A percentile compares a stretch with the other conserved stretches of the same genome.
Conservation (phyloP, 495 filamentous ascomycete species). For the Talaromyces wortmannii region DNA sequence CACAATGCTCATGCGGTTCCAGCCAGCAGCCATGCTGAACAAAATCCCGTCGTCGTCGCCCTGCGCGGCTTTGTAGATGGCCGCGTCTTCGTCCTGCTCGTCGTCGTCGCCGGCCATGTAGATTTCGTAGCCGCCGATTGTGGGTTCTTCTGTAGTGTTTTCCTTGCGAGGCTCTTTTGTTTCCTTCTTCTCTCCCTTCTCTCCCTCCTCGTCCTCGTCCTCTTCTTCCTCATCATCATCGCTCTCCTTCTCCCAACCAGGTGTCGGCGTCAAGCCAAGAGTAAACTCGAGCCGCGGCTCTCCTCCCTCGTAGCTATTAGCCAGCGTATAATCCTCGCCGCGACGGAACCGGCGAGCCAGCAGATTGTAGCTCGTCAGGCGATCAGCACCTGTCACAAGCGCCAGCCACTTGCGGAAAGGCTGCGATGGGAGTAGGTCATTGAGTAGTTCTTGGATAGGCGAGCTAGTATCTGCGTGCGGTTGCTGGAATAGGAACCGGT, state of each 20-base stretch:
- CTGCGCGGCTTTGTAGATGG: slow-evolving; percentile 66
- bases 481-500: slow-evolving; percentile 81
- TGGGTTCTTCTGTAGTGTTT: slow-evolving; percentile 31
- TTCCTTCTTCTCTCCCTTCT: slow-evolving; percentile 6
- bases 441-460: slow-evolving; percentile 70
- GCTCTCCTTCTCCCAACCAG: slow-evolving; percentile 75
- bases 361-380: slow-evolving; percentile 53
- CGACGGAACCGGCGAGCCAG: slow-evolving; percentile 78
- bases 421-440: slow-evolving; percentile 72
- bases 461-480: slow-evolving; percentile 19
- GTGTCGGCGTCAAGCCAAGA: slow-evolving; percentile 72
- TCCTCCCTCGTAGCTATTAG: slow-evolving; percentile 69
- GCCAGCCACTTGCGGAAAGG: slow-evolving; percentile 89
- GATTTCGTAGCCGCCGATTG: slow-evolving; percentile 78
- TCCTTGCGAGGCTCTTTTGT: slow-evolving; percentile 5
- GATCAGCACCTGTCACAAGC: slow-evolving; percentile 66
- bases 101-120: slow-evolving; percentile 58
- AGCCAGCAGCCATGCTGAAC: slow-evolving; percentile 79
- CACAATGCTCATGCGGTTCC: slow-evolving; percentile 87
- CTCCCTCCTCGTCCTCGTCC: slow-evolving; percentile 22
- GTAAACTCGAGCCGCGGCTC: slow-evolving; percentile 82
- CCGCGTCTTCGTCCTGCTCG: slow-evolving; percentile 26
- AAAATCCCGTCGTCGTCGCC: slow-evolving; percentile 84
- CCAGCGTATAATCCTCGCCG: slow-evolving; percentile 87
- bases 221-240: slow-evolving; percentile 45